Base-by-base conservation (phyloP, 108 stramenopile species). In the Aurantiochytrium sp. region DNA sequence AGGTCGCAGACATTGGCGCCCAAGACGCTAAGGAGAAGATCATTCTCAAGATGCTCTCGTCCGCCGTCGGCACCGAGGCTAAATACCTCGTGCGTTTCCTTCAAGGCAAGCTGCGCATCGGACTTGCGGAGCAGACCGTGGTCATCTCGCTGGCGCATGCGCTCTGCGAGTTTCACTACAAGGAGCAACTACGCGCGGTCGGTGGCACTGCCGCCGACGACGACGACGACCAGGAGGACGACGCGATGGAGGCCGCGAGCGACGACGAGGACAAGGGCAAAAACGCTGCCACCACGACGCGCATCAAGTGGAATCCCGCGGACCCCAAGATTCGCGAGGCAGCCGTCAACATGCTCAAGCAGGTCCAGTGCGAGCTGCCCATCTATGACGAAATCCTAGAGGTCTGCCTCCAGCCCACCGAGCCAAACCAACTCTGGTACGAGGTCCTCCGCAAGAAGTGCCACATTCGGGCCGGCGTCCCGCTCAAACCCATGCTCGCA, bases 401-500 rank as follows among this genome's bases (percentile, higher is more conserved):
- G 88, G 97, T 95, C 17, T 86, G 96, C 53, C 94, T 99, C 12
- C 34, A 68, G 15, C 92, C 92, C 27, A 97, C 98, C 30, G 81
- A 97, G 45, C 85, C 89, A n/a, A 88, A 91, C 37, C 42, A 81
- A 2, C 45, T 91, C 34, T 87, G 87, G 68, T 34, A 3, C 39
- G 12, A 37, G 30, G 39, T 50, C 52, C 89, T 98, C 50, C 94
- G 95, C 91, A 85, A 90, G 54, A 68, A 54, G 19, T 99, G 99
- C 89, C 91, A 91, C 8, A 93, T 99, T 59, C 90, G 85, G 6
- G 97, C 98, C 30, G 99, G 99, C 42, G 93, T 98, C 86, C 99
- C 99, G 19, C 97, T 99, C 34, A 93, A 90, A 30, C 99, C 99
- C 69, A 99, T 99, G 99, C 92, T 99, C 37, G 99, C 99, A 86